These are phyloP conservation scores for Centaurea solstitialis DNA, from an alignment of 129 eudicot species.

Conservation along the genomic window DNA sequence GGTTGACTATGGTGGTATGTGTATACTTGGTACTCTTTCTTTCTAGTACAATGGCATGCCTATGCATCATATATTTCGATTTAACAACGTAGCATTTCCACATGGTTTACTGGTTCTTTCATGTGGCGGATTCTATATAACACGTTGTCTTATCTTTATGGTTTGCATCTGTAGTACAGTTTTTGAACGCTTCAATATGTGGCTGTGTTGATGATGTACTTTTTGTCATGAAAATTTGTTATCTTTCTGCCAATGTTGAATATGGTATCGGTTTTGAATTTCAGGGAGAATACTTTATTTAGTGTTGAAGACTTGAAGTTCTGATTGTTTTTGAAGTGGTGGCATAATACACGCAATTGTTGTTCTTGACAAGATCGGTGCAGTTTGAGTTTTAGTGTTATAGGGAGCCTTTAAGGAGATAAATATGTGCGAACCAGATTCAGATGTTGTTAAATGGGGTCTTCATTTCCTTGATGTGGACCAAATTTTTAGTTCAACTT, in stretches of 20 bases:
- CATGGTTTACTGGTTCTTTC: no score
- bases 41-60: no score
- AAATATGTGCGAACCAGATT: constrained; percentile 63
- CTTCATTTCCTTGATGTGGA: constrained; percentile 62
- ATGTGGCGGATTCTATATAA: no score
- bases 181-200: not conserved
- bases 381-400: not conserved
- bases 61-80: no score
- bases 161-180: not conserved
- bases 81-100: no score
- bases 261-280: constrained; percentile 17
- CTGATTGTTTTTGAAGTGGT: not conserved
- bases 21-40: no score
- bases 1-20: no score
- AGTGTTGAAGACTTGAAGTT: constrained; percentile 6
- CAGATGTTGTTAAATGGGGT: constrained; percentile 72
- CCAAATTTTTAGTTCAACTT: constrained; percentile 54
- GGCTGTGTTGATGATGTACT: not conserved
- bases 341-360: not conserved
- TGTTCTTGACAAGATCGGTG: not conserved
- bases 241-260: not conserved
- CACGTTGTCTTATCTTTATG: not conserved
- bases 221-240: not conserved
- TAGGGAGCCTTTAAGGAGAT: not conserved
- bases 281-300: constrained; percentile 13